These are phyloP conservation scores for Candida silvicultrix DNA, from an alignment of 805 yeast genomes.

Conservation along the genomic window DNA sequence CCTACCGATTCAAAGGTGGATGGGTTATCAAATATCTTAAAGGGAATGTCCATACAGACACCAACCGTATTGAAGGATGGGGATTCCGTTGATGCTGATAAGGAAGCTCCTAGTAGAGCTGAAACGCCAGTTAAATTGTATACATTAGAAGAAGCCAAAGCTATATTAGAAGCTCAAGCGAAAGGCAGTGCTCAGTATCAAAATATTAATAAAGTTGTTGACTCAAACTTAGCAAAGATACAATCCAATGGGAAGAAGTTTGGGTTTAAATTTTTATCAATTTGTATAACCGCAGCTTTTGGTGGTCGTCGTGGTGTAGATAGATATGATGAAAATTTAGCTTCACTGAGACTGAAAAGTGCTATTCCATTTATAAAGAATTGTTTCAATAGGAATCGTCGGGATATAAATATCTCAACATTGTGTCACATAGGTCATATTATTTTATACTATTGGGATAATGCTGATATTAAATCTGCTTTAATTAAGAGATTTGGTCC, in stretches of 20 bases:
- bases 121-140: neutral
- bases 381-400: neutral
- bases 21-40: too few species aligned
- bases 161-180: neutral
- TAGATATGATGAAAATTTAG: neutral
- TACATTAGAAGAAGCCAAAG: neutral
- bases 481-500: neutral
- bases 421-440: neutral
- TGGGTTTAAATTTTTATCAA: conserved; percentile 7
- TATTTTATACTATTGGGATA: neutral
- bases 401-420: neutral
- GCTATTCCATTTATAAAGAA: neutral
- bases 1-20: too few species aligned
- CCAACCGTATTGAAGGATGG: too few species aligned
- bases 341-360: neutral
- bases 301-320: conserved; percentile 4
- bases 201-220: neutral
- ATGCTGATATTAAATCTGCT: neutral
- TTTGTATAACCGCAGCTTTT: conserved; percentile 9
- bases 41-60: too few species aligned
- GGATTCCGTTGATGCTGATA: too few species aligned
- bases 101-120: neutral
- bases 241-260: conserved; percentile 1
- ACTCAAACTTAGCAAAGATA: too few species aligned
- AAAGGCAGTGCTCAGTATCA: too few species aligned